Evolutionary conservation across 2,329 filamentous ascomycete genomes (phyloP), one percentile per base, ranked within the genome.

Genomic region (Hymenoscyphus fraxineus): DNA sequence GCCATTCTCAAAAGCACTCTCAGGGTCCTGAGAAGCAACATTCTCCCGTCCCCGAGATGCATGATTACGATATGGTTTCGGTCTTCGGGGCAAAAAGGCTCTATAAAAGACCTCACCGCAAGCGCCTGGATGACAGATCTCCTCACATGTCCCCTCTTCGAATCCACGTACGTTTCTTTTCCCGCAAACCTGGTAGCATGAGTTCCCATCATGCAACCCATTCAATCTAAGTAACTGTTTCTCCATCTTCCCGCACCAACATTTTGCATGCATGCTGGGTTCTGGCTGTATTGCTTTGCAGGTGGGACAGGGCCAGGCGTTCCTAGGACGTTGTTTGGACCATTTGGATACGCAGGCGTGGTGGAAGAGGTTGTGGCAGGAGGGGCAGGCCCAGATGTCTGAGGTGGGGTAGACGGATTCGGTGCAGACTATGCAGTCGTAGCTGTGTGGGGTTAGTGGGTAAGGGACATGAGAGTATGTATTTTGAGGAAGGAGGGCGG

Each of bases 361-460:
- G 31, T 61, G 59, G 12, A 61, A 55, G 31, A 61, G n/a, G 13
- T 35, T 19, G 40, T 22, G n/a, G 19, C 59, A 61, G 13, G 55
- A 22, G 55, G 38, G 35, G 12, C 59, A 61, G 16, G 44, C 39
- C 59, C 59, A 61, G n/a, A 61, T 38, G 15, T 38, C 35, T n/a
- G n/a, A 4, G 47, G 27, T 22, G 3, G 6, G 2, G 6, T 6
- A 9, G 7, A 61, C 1, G 7, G n/a, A 9, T 9, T 61, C 59
- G 32, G 32, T 19, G 32, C 59, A 61, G 27, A 61, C 31, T 31
- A 22, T 10, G 19, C 59, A 61, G 27, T 61, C 59, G 27, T 55
- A 31, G 3, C 59, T 61, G 5, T 13, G 32, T 27, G 6, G 13
- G 27, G 22, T 60, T 41, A 60, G 55, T 35, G 35, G 9, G 35